Conservation (phyloP, 1,139 yeast genomes). For the Yamadazyma aaseri region DNA sequence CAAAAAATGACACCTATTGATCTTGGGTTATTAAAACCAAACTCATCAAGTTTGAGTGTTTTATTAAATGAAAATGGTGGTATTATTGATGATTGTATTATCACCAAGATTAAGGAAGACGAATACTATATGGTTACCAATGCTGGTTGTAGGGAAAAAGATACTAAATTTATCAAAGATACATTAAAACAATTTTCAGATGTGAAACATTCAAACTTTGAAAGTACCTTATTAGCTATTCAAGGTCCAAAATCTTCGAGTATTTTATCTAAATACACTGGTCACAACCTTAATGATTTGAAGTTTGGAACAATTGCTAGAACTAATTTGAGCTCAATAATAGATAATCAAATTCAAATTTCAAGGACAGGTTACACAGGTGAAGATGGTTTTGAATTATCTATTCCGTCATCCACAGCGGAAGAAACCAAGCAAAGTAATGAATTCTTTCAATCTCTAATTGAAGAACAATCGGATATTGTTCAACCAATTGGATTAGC, state of each 20-base stretch:
- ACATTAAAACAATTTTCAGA: conserved; percentile 47
- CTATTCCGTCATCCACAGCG: conserved; percentile 59
- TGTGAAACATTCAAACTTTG: conserved; percentile 62
- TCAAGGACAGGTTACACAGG: conserved; percentile 98
- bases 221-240: conserved; percentile 78
- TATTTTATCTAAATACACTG: conserved; percentile 64
- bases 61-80: conserved; percentile 74
- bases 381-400: conserved; percentile 94
- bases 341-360: conserved; percentile 54
- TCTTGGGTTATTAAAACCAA: conserved; percentile 51
- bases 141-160: conserved; percentile 91
- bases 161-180: conserved; percentile 57
- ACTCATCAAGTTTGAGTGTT: conserved; percentile 74
- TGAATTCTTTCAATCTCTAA: conserved; percentile 60
- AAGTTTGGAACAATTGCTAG: conserved; percentile 60
- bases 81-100: conserved; percentile 89
- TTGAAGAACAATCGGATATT: conserved; percentile 53
- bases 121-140: conserved; percentile 90
- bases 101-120: conserved; percentile 79
- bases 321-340: conserved; percentile 51
- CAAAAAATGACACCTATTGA: conserved; percentile 87
- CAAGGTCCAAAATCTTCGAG: conserved; percentile 86
- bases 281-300: conserved; percentile 54
- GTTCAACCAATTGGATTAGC: conserved; percentile 92
- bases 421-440: conserved; percentile 46